Evolutionary conservation across 2,329 filamentous ascomycete genomes (phyloP), one percentile per base, ranked within the genome.

Genomic region (Rhynchosporium graminicola): DNA sequence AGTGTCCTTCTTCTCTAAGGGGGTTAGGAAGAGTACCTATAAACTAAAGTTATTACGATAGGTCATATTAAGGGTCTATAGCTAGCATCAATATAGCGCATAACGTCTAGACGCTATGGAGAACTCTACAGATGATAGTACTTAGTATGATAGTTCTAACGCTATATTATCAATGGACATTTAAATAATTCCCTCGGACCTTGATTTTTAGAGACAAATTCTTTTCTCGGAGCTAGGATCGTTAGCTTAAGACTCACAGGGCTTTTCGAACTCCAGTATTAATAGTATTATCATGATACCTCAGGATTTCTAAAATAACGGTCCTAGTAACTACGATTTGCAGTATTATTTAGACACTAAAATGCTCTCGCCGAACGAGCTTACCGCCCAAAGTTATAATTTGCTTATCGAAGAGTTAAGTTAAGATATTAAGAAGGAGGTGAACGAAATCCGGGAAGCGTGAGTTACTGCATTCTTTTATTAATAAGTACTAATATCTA

Each of bases 121-220:
- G 47, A 50, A 50, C 28, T 31, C 28, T 13, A 48, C 26, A 48
- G 26, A 48, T 48, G 26, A 48, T 12, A 7, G 46, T 29, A 48
- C 8, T 48, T 48, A 10, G 28, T 50, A 26, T 13, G 28, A 50
- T 33, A 50, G 10, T 50, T 50, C 28, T 50, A 50, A 50, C 28
- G 47, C 47, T 50, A 50, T 10, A 50, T 4, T 3, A 10, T 50
- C 28, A 50, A 50, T 50, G 15, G 47, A 50, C 3, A 29, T 50
- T 50, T 10, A 50, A 50, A 29, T 3, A 50, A 29, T 50, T 29
- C 47, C 47, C 33, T 31, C 10, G 47, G 28, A 50, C 33, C 28
- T 50, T 50, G 28, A 50, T 50, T 50, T 50, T 12, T 48, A 28
- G 26, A 48, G 46, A 8, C 46, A 48, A 29, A 48, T 48, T 48